phyloP scores from a whole-genome alignment of 2,329 filamentous ascomycete species.

The Fusarium sambucinum region DNA sequence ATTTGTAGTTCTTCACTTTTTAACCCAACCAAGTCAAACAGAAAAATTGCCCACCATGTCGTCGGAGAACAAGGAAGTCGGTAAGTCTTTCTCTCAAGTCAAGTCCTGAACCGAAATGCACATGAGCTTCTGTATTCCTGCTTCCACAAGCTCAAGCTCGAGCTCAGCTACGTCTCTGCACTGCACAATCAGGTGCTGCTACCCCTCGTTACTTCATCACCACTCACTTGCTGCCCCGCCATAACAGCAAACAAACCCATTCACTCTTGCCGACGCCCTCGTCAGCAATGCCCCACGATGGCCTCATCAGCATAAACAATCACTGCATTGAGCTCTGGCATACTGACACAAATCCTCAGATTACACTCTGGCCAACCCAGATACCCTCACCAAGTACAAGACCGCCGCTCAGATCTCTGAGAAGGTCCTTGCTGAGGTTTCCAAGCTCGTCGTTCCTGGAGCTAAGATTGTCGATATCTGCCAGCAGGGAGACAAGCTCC shows the following conservation, averaged over 20 bases:
- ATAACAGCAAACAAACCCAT: constrained; percentile 36
- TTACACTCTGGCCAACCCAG: constrained; percentile 89
- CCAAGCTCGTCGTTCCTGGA: constrained; percentile 79
- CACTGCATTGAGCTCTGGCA: constrained; percentile 3
- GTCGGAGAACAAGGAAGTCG: constrained; percentile 60
- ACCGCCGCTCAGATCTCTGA: constrained; percentile 94
- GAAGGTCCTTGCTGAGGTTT: constrained; percentile 91
- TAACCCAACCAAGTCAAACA: constrained; percentile 35
- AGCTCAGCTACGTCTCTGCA: constrained; percentile 18
- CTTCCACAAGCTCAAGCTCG: constrained; percentile 6
- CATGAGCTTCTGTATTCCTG: not conserved
- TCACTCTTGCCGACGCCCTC: constrained; percentile 41
- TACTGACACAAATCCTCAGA: constrained; percentile 64
- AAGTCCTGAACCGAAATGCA: constrained; percentile 1
- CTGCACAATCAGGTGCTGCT: constrained; percentile 31
- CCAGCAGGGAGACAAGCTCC: constrained; percentile 93
- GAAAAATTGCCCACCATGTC: constrained; percentile 56
- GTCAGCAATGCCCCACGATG: constrained; percentile 41
- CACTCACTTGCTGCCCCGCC: constrained; percentile 41
- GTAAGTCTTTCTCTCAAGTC: constrained; percentile 50
- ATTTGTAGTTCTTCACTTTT: constrained; percentile 42
- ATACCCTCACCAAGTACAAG: constrained; percentile 99
- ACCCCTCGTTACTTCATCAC: constrained; percentile 42
- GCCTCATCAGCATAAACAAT: constrained; percentile 16
- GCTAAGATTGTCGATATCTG: constrained; percentile 95